Conservation (phyloP, 305 asterid species). For the Euphrasia arctica region DNA sequence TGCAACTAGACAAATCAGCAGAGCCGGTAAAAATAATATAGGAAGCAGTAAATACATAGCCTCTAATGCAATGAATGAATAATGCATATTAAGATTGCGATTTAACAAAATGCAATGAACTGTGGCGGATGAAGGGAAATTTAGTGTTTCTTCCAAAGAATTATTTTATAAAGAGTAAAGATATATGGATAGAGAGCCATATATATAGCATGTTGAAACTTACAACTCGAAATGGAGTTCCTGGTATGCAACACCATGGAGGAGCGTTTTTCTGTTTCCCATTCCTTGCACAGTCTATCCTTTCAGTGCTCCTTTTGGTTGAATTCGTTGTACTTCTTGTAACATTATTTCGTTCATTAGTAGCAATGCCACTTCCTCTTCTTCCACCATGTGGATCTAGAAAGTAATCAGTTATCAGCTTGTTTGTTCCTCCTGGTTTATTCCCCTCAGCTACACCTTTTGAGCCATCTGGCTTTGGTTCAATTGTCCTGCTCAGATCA, state of each 20-base stretch:
- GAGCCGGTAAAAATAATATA: background rate
- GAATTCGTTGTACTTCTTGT: constrained; percentile 33
- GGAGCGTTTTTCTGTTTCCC: constrained; percentile 68
- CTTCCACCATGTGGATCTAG: constrained; percentile 43
- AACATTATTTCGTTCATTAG: constrained; percentile 33
- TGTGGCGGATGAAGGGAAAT: background rate
- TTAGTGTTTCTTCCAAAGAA: background rate
- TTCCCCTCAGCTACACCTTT: constrained; percentile 38
- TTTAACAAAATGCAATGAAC: background rate
- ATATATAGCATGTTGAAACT: constrained; percentile 18
- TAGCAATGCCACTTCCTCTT: constrained; percentile 31
- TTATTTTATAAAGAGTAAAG: too few species aligned
- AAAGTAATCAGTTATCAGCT: constrained; percentile 92
- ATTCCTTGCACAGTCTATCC: constrained; percentile 40
- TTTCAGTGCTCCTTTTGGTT: constrained; percentile 32
- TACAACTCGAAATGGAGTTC: constrained; percentile 93
- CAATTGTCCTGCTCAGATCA: constrained; percentile 27
- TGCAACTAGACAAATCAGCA: background rate
- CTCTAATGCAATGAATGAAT: background rate
- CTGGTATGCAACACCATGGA: constrained; percentile 84
- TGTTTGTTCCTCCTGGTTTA: constrained; percentile 46
- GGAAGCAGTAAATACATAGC: background rate
- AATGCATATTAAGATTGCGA: background rate
- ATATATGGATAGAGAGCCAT: too few species aligned
- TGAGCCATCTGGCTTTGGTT: constrained; percentile 38